Evolutionary conservation across 2,329 filamentous ascomycete genomes (phyloP), one percentile per base, ranked within the genome.

Genomic region (Ophiostoma australiae): DNA sequence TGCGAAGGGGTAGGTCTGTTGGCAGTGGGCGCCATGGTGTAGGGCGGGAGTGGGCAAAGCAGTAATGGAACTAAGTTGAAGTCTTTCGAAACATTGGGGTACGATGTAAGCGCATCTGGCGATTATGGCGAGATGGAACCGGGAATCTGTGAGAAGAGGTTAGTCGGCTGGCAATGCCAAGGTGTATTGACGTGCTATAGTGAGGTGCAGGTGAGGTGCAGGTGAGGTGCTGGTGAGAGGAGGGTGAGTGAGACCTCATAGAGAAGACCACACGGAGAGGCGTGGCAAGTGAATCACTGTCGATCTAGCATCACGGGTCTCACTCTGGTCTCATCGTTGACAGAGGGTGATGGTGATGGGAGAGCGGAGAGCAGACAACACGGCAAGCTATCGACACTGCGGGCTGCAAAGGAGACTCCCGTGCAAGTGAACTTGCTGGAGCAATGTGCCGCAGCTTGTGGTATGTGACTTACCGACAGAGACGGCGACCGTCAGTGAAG

Each of bases 21-120:
- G 63, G 70, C 73, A 17, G 70, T 67, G 13, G 72, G 69, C 52
- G 70, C 41, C 73, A 74, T 73, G 11, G 39, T 67, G 66, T 41
- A 23, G 66, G 37, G 66, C 37, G 69, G 48, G 31, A 17, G 23
- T 23, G 61, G 35, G 35, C 66, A 67, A 48, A 7, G 37, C 23
- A 27, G 20, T 41, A 48, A 6, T 61, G 68, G 39, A 33, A 31
- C 66, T 67, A 67, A 39, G 66, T 67, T 67, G n/a, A 39, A 7
- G 66, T 67, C 23, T 48, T 31, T 67, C 35, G 66, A 48, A 67
- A 67, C 66, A 67, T 67, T 67, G 66, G 48, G 58, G 58, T 63
- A 33, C 13, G n/a, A 8, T 31, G 37, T 67, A 67, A 39, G 37
- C 39, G 27, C 66, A 67, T 67, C 35, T 41, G 39, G 6, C 65